phyloP scores from a whole-genome alignment of 345 rosid species.

The Camelina hispida region DNA sequence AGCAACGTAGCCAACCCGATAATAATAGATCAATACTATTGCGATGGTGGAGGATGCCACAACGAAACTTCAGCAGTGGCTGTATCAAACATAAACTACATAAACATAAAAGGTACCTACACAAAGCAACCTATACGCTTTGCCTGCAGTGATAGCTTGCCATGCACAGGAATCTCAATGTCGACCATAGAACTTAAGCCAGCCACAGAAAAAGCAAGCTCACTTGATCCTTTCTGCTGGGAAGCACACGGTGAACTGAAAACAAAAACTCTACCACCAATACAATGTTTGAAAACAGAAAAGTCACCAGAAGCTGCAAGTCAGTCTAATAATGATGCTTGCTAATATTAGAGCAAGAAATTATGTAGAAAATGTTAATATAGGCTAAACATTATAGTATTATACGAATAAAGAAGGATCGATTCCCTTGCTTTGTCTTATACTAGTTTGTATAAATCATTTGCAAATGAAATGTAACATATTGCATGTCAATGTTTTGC shows the following conservation, averaged over 20 bases:
- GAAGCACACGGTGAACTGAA: slow-evolving; percentile 75
- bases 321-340: slow-evolving; percentile 46
- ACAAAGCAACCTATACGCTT: slow-evolving; percentile 63
- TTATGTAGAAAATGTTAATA: slow-evolving; percentile 22
- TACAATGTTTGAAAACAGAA: slow-evolving; percentile 63
- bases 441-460: slow-evolving; percentile 33
- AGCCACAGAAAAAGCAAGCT: slow-evolving; percentile 43
- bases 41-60: slow-evolving; percentile 62
- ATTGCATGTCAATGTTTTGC: slow-evolving; percentile 17
- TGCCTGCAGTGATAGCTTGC: slow-evolving; percentile 84
- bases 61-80: slow-evolving; percentile 81
- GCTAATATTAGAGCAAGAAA: slow-evolving; percentile 48
- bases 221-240: slow-evolving; percentile 70
- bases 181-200: slow-evolving; percentile 63
- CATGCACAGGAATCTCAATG: slow-evolving; percentile 74
- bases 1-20: slow-evolving; percentile 73
- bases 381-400: slow-evolving; percentile 23
- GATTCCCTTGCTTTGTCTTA: slow-evolving; percentile 24
- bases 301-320: slow-evolving; percentile 45
- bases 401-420: slow-evolving; percentile 18
- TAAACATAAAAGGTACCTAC: slow-evolving; percentile 79
- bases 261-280: slow-evolving; percentile 65
- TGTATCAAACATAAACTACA: slow-evolving; percentile 68
- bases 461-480: slow-evolving; percentile 19
- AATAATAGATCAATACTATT: slow-evolving; percentile 85